Base-by-base conservation (phyloP, 805 yeast genomes). In the Blastobotrys mokoenaii region DNA sequence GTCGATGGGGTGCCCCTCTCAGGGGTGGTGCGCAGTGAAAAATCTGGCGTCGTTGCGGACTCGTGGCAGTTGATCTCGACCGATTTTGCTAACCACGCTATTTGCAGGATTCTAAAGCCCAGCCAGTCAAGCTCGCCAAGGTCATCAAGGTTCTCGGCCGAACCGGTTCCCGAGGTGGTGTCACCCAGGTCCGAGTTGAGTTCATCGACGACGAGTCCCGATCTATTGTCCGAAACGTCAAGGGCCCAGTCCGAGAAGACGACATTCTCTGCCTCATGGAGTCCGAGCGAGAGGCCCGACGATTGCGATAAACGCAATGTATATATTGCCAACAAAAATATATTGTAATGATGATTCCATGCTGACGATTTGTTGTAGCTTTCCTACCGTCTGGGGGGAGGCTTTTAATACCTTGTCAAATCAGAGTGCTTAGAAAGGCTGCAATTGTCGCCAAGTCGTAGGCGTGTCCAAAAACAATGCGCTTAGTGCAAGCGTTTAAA, bases 101-200 rank as follows among this genome's bases (percentile, higher is more conserved):
- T 10, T 8, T 27, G 15, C 33, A 60, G 72, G 72, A 68, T 53
- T 52, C 69, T 49, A 68, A 68, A 61, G 59, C 69, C 50, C 27
- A 22, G 27, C 96, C 96, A 71, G 97, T 90, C 68, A 93, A 96
- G 79, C 86, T 90, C 76, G 98, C 97, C 72, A 90, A 90, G 82
- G 98, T 90, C 71, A 87, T 87, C 77, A 93, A 90, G 80, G 97
- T 90, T 73, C 82, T 90, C 76, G 97, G 97, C 74, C 90, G 98
- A 79, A 90, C 98, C 83, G 98, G 98, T 73, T 90, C 98, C 73
- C 90, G 97, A 79, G 97, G 97, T 84, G 96, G 96, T 80, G 96
- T 86, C 74, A 86, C 95, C 76, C 96, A 86, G 76, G 96, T 87
- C 75, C 86, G 96, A 75, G 96, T 86, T 68, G 95, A 86, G 76